Percentiles rank a stretch among this genome's conserved stretches.
phyloP scores from a whole-genome alignment of 2,329 filamentous ascomycete species.

The Penicillium sp. region DNA sequence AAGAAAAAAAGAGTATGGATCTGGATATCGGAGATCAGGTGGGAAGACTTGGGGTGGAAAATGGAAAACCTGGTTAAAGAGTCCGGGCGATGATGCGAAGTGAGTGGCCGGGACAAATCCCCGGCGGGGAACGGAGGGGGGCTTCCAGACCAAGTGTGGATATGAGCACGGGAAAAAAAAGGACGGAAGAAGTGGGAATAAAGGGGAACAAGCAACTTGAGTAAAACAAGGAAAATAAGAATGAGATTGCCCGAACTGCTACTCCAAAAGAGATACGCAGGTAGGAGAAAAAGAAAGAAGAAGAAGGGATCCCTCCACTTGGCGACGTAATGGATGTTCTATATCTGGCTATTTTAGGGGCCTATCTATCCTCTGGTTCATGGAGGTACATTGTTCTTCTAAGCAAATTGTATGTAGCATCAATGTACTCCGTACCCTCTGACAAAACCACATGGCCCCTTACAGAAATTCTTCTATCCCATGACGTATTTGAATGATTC shows the following conservation, averaged over 20 bases:
- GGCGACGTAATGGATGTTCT: too few relatives aligned
- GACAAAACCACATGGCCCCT: too few relatives aligned
- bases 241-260: too few relatives aligned
- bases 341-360: neutral
- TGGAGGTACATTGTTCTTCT: too few relatives aligned
- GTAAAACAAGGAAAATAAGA: neutral
- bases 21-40: neutral
- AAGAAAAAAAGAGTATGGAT: neutral
- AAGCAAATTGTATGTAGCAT: too few relatives aligned
- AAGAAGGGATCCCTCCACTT: neutral
- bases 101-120: conserved; percentile 18
- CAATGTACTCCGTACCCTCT: too few relatives aligned
- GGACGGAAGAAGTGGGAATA: too few relatives aligned
- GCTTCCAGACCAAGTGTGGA: conserved; percentile 10
- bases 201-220: neutral
- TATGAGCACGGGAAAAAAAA: neutral
- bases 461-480: too few relatives aligned
- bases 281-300: too few relatives aligned
- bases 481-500: too few relatives aligned
- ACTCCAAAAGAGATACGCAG: neutral
- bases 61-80: neutral
- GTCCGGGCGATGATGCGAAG: neutral
- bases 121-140: conserved; percentile 11
- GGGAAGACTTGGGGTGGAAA: too few relatives aligned
- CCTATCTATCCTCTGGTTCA: too few relatives aligned